phyloP scores from a whole-genome alignment of 2,329 filamentous ascomycete genomes.

The Aspergillus sp. region DNA sequence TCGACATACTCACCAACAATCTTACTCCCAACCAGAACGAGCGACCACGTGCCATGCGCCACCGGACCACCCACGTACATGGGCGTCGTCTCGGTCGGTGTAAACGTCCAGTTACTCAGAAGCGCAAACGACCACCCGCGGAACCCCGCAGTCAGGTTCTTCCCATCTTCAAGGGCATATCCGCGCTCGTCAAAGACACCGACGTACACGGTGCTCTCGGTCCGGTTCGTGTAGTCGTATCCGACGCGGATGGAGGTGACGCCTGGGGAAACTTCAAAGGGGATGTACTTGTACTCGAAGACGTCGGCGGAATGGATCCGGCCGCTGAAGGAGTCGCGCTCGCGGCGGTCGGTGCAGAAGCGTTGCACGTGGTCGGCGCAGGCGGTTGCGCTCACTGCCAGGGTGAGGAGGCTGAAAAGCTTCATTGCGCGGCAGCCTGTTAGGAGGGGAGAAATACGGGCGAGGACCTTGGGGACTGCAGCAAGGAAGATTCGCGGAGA shows the following conservation, averaged over 20 bases:
- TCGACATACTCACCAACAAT: background rate
- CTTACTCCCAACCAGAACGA: background rate
- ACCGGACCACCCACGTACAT: background rate
- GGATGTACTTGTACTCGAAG: background rate
- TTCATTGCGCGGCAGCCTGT: background rate
- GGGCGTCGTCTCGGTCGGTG: background rate
- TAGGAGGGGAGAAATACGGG: too few species aligned
- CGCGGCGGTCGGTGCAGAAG: background rate
- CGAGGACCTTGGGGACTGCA: background rate
- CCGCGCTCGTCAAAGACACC: background rate
- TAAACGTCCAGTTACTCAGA: background rate
- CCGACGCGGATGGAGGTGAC: background rate
- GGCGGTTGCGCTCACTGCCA: background rate
- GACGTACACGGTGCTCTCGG: background rate
- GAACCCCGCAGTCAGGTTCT: background rate
- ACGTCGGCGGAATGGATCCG: background rate
- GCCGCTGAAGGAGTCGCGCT: background rate
- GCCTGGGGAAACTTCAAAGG: background rate
- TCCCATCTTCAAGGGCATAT: background rate
- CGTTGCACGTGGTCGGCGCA: background rate
- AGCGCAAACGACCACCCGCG: background rate
- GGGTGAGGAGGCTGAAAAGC: background rate
- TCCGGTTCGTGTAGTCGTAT: background rate
- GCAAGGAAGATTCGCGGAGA: background rate
- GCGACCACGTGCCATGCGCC: background rate